Conservation (phyloP, 2,329 filamentous ascomycete genomes). For the Colletotrichum lupini region DNA sequence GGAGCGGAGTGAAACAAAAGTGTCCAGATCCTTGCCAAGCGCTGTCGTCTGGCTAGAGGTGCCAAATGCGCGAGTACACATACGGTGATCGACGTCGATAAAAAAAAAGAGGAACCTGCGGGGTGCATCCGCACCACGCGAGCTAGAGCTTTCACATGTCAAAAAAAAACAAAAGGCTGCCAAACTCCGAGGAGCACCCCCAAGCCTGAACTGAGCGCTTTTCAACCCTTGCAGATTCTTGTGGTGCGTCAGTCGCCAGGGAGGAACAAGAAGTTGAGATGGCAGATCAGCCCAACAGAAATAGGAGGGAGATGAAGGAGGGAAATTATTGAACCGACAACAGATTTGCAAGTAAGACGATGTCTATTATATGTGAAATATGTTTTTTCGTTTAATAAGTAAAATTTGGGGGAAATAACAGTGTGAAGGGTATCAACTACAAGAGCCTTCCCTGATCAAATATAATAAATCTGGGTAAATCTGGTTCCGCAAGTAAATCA, state of each 20-base stretch:
- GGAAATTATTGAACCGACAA: background rate
- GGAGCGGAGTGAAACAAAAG: constrained; percentile 20
- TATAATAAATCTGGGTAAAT: constrained; percentile 18
- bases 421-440: constrained; percentile 33
- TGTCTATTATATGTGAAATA: background rate
- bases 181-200: constrained; percentile 12
- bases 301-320: background rate
- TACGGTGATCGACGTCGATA: constrained; percentile 24
- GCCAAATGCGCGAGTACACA: background rate
- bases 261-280: constrained; percentile 35
- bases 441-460: constrained; percentile 19
- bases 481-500: constrained; percentile 18
- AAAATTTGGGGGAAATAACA: background rate
- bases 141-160: constrained; percentile 33
- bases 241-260: constrained; percentile 22
- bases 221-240: constrained; percentile 28
- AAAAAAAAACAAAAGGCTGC: background rate
- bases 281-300: constrained; percentile 32
- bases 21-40: constrained; percentile 5
- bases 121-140: constrained; percentile 33
- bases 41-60: constrained; percentile 12
- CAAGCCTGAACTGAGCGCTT: background rate
- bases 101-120: constrained; percentile 36
- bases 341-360: background rate
- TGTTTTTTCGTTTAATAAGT: background rate